Conservation (phyloP, 2,329 filamentous ascomycete genomes). For the Nannizziopsis arthrosporioides region DNA sequence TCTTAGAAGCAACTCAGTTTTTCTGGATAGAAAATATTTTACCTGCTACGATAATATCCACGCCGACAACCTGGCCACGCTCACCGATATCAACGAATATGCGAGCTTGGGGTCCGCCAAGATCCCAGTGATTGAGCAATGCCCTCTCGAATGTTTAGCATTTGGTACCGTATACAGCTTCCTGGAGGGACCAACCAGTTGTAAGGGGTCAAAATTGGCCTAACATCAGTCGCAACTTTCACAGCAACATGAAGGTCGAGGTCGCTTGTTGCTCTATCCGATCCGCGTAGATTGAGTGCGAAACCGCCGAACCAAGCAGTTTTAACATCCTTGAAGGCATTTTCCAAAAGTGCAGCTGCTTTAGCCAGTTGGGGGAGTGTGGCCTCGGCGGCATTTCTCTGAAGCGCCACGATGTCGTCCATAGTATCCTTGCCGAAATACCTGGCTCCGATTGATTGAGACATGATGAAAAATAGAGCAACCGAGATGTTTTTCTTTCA, state of each 20-base stretch:
- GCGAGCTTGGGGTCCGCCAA: constrained; percentile 4
- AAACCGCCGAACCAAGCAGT: constrained; percentile 10
- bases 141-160: constrained; percentile 5
- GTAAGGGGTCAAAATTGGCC: constrained; percentile 6
- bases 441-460: neutral
- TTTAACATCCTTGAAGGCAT: constrained; percentile 7
- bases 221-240: constrained; percentile 2
- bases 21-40: neutral
- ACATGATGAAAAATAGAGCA: too few species aligned
- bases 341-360: constrained; percentile 8
- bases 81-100: constrained; percentile 11
- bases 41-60: constrained; percentile 8
- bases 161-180: neutral
- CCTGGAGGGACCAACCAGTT: constrained; percentile 3
- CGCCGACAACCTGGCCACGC: constrained; percentile 7
- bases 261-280: constrained; percentile 6
- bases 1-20: too few species aligned
- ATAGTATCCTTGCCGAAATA: constrained; percentile 8
- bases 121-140: constrained; percentile 5
- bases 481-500: too few species aligned
- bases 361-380: constrained; percentile 7
- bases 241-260: constrained; percentile 7
- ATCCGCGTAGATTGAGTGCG: constrained; percentile 7
- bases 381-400: constrained; percentile 9
- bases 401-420: constrained; percentile 8